Base-by-base conservation (phyloP, 2,329 filamentous ascomycete genomes). In the Cladophialophora exuberans region DNA sequence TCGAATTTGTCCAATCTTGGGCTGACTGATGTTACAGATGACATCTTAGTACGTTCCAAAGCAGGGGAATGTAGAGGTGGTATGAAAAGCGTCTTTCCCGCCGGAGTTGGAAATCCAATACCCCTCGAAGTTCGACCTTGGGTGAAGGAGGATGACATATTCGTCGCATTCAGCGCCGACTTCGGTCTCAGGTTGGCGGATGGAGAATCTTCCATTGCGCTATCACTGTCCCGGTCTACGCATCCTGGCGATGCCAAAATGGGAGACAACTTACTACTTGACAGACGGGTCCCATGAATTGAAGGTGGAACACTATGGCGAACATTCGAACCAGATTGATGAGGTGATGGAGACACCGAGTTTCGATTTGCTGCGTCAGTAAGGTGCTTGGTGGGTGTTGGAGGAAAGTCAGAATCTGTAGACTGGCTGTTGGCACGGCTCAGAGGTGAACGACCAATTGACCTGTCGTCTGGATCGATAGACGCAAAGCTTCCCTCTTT, bases 361-460 rank as follows among this genome's bases (percentile, higher is more conserved):
- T 52, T 31, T 6, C 56, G 51, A 22, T 51, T 51, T 17, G 52
- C 41, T 22, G 26, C 23, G n/a, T 59, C 60, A 26, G 48, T 38
- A 22, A 57, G 42, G 35, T 59, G 84, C 72, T 96, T 97, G 0
- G 94, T 97, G 1, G 94, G 94, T 1, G 94, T 99, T 1, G 93
- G 92, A n/a, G 93, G 92, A 54, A 93, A 78, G 45, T 96, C 91
- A 33, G 75, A 79, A 54, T 92, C 89, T 15, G 74, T 77, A 49
- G 80, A 78, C 63, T 86, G 83, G 61, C 78, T 80, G 54, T 85
- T 83, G 26, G 75, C 69, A 53, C 76, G 72, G 36, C 73, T 77
- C 11, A 77, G 78, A 65, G 87, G 76, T 44, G 83, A 82, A 62
- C 80, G 76, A 54, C 81, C 79, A 56, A 78, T 74, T 59, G 82